Base-by-base conservation (phyloP, 352 stramenopile species). In the Phytophthora citricola region DNA sequence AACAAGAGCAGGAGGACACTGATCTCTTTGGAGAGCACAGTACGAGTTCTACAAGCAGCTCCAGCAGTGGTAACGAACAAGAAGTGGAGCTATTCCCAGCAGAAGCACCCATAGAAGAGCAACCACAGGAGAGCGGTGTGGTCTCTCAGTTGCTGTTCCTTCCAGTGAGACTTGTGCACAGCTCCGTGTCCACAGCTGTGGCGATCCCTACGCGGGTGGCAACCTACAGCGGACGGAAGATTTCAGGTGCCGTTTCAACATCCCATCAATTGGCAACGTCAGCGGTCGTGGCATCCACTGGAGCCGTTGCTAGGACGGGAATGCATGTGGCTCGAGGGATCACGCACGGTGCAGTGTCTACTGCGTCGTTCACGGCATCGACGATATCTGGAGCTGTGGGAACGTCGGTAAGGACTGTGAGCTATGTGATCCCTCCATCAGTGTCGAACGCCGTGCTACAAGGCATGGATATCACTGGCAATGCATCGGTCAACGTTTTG, bases 401-500 rank as follows among this genome's bases (percentile, higher is more conserved):
- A 1, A 73, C 70, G 0, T 91, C 85, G 0, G 74, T 89, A 32
- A 75, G 76, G 34, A 86, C 71, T 0, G 83, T 75, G 11, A 70
- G 70, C 39, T 87, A 83, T 32, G 78, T 76, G 5, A 89, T 93
- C 29, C 81, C 83, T 0, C 56, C 73, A n/a, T 88, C 80, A 0
- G 74, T 91, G 8, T 87, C 83, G 17, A 89, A 79, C 43, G 78
- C 75, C 0, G 63, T 92, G 54, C 92, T 79, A 80, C 73, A 89
- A 17, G 71, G 83, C 8, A 75, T 92, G 58, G 80, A 79, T 15
- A 73, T 75, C 12, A 91, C 85, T 5, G 75, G 85, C 0, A 90
- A 73, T n/a, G 75, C 73, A 22, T 91, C 83, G 0, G 76, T 78
- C 36, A 83, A 71, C 11, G 73, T 90, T 22, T 58, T 92, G 20